phyloP scores from a whole-genome alignment of 2,329 filamentous ascomycete species.

The Diplodia scrobiculata region DNA sequence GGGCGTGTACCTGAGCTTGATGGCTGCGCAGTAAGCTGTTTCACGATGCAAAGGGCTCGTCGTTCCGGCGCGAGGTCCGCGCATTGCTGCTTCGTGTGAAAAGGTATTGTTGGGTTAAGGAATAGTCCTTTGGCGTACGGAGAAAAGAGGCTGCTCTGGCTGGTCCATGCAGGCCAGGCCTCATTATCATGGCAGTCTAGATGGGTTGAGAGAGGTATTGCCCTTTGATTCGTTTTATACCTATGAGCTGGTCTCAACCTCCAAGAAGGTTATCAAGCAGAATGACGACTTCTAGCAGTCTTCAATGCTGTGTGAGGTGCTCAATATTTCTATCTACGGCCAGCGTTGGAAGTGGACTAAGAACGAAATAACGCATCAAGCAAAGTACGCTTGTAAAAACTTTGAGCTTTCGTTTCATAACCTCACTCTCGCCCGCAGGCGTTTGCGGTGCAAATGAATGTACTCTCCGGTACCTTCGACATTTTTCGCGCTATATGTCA shows the following conservation, averaged over 20 bases:
- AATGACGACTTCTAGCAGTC: background rate
- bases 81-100: background rate
- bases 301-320: background rate
- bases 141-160: background rate
- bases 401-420: too few relatives aligned
- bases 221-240: background rate
- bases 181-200: background rate
- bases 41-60: background rate
- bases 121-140: background rate
- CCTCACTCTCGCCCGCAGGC: too few relatives aligned
- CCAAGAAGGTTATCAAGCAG: background rate
- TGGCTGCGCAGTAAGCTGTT: constrained; percentile 6
- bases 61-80: background rate
- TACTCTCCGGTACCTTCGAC: too few relatives aligned
- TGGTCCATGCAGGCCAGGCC: background rate
- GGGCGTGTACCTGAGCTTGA: constrained; percentile 65
- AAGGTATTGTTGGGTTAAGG: background rate
- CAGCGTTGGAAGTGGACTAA: too few relatives aligned
- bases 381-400: too few relatives aligned
- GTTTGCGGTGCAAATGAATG: too few relatives aligned
- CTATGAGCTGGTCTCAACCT: background rate
- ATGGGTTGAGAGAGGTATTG: background rate
- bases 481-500: too few relatives aligned
- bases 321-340: background rate
- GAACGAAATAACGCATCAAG: too few relatives aligned